Percentiles rank a stretch among this genome's conserved stretches.
Conservation (phyloP, 352 stramenopile genomes). For the Halophytophthora batemanensis region DNA sequence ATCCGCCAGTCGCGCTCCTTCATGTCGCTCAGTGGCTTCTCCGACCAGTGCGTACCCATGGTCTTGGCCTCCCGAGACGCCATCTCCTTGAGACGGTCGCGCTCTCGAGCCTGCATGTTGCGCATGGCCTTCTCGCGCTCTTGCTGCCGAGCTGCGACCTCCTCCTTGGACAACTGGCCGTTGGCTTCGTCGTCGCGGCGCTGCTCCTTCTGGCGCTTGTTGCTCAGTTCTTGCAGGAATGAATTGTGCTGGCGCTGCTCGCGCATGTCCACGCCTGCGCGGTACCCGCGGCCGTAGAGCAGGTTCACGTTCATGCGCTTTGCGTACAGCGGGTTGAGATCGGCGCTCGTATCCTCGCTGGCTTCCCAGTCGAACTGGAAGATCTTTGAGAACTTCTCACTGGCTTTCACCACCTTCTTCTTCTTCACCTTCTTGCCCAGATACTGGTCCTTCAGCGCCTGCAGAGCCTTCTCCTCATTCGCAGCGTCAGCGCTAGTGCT, state of each 20-base stretch:
- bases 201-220: conserved; percentile 85
- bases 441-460: conserved; percentile 88
- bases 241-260: conserved; percentile 92
- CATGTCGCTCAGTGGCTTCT: conserved; percentile 94
- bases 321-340: conserved; percentile 91
- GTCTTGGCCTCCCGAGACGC: conserved; percentile 62
- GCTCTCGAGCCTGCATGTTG: conserved; percentile 71
- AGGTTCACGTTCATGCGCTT: conserved; percentile 89
- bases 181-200: conserved; percentile 61
- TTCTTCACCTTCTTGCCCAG: conserved; percentile 83
- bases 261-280: conserved; percentile 91
- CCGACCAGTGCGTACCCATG: conserved; percentile 89
- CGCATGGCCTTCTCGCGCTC: conserved; percentile 67
- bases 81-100: conserved; percentile 59
- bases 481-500: conserved; percentile 7
- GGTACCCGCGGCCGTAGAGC: conserved; percentile 90
- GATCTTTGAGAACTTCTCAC: conserved; percentile 92
- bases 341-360: conserved; percentile 88
- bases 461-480: conserved; percentile 73
- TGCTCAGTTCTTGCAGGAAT: conserved; percentile 84
- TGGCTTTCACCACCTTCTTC: conserved; percentile 90
- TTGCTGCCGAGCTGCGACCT: conserved; percentile 58
- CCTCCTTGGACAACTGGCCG: conserved; percentile 51
- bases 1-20: conserved; percentile 98
- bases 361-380: conserved; percentile 95